Base-by-base conservation (phyloP, 192 early-diverging fungal genomes). In the Backusella luteola region DNA sequence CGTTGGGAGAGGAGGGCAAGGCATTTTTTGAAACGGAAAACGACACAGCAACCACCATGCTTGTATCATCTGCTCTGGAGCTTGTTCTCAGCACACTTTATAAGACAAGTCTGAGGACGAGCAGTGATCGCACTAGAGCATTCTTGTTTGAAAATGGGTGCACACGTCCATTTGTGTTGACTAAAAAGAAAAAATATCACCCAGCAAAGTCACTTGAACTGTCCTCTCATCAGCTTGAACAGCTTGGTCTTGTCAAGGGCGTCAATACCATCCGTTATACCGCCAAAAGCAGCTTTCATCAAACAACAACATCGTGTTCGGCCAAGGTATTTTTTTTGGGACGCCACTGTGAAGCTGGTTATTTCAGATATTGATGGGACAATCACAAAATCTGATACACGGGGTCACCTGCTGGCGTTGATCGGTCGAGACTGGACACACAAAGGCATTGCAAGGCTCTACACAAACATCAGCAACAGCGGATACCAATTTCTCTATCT, bases 341-440 rank as follows among this genome's bases (percentile, higher is more conserved):
- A 92, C 70, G 79, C 92, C 76, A 88, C 94, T 82, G 89, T 92
- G 32, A 87, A 93, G 44, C 90, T 99, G 14, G 97, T 99, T 3
- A 97, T 99, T 78, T 97, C 96, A 0, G 98, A 99, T 80, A 95
- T 99, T 70, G 98, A 99, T 81, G 98, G 98, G 9, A 99, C 98
- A 4, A 99, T 99, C 76, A 99, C 98, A 59, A 98, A 98, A 85
- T 97, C 96, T 0, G 98, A 99, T 81, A 96, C 92, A 3, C 85
- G 97, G 53, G 98, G 98, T 17, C 98, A 99, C 77, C 85, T 99
- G 19, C 96, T 97, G 82, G 96, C 96, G 36, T 97, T 97, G 93
- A 93, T 98, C 21, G 98, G 98, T 49, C 91, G 90, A 84, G 98
- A 99, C 81, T 99, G 98, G 98, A 99, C 97, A 3, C 98, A 99